phyloP scores from a whole-genome alignment of 192 early-diverging fungal genomes.

The Endogone sp. region DNA sequence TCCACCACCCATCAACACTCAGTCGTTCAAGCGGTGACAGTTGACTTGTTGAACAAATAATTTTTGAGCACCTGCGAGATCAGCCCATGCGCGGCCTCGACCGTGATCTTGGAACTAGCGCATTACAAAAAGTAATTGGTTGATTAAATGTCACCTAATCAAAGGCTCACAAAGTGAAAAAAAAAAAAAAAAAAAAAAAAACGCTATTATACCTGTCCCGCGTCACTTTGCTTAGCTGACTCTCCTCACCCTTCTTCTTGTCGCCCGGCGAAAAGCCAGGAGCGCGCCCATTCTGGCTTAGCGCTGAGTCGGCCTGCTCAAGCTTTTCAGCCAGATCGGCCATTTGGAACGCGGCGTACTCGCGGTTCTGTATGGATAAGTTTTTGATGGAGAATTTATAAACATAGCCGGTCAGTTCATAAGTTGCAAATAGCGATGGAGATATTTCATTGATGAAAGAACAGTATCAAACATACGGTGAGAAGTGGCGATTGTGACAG shows the following conservation, averaged over 20 bases:
- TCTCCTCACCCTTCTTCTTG: constrained; percentile 56
- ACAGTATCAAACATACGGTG: constrained; percentile 47
- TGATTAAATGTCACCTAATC: constrained; percentile 1
- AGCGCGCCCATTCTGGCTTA: constrained; percentile 45
- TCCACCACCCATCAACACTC: neutral
- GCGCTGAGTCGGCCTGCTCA: constrained; percentile 63
- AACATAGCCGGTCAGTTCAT: neutral
- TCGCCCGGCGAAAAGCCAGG: constrained; percentile 33
- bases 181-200: constrained; percentile 6
- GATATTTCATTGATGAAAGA: neutral
- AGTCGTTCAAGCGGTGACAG: neutral
- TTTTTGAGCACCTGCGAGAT: constrained; percentile 85
- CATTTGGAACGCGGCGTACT: constrained; percentile 75
- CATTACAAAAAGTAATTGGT: constrained; percentile 1
- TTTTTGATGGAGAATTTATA: neutral
- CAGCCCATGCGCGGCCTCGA: constrained; percentile 76
- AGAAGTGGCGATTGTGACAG: constrained; percentile 89
- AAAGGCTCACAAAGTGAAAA: constrained; percentile 1
- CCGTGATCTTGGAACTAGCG: constrained; percentile 66
- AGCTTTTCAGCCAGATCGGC: constrained; percentile 79
- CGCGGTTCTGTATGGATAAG: constrained; percentile 62
- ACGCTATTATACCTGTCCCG: constrained; percentile 57
- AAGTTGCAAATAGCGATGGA: neutral
- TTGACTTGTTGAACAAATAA: constrained; percentile 61
- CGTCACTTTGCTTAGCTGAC: constrained; percentile 62